These are phyloP conservation scores for Myxozyma monticola DNA, from an alignment of 805 yeast genomes.

Conservation along the genomic window DNA sequence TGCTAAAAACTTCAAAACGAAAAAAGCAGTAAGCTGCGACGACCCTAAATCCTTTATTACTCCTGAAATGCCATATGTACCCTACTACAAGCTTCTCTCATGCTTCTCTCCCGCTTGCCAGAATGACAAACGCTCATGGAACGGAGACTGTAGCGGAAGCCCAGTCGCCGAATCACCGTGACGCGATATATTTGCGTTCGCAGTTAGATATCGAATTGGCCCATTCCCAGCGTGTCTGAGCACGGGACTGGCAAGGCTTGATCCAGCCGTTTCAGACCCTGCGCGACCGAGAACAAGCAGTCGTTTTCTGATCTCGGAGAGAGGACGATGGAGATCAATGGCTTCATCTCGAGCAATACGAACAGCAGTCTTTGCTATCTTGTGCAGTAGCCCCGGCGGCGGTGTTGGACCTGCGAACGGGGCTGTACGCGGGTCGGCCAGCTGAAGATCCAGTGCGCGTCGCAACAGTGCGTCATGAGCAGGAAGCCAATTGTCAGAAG, in stretches of 20 bases:
- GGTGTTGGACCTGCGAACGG: slow-evolving; percentile 21
- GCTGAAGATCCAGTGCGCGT: slow-evolving; percentile 17
- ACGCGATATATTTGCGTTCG: background rate
- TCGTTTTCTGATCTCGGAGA: slow-evolving; percentile 8
- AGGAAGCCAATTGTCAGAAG: slow-evolving; percentile 2
- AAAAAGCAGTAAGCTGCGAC: too few relatives aligned
- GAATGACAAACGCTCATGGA: too few relatives aligned
- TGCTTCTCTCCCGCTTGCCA: too few relatives aligned
- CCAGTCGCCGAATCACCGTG: background rate
- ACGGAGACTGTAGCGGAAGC: slow-evolving; percentile 20
- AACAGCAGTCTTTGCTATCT: slow-evolving; percentile 14
- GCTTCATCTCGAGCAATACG: background rate
- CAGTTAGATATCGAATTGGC: slow-evolving; percentile 13
- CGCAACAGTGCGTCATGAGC: slow-evolving; percentile 6
- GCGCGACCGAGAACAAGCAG: background rate
- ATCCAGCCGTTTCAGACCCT: background rate
- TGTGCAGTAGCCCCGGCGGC: slow-evolving; percentile 13
- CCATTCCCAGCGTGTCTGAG: slow-evolving; percentile 7
- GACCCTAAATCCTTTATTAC: too few relatives aligned
- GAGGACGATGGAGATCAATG: background rate
- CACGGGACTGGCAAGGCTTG: slow-evolving; percentile 1
- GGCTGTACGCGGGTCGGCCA: slow-evolving; percentile 20
- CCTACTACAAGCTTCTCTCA: too few relatives aligned
- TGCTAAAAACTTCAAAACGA: too few relatives aligned
- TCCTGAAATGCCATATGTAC: too few relatives aligned